These are phyloP conservation scores for Cytidiella melzeri DNA, from an alignment of 768 basidiomycete species.

Conservation along the genomic window DNA sequence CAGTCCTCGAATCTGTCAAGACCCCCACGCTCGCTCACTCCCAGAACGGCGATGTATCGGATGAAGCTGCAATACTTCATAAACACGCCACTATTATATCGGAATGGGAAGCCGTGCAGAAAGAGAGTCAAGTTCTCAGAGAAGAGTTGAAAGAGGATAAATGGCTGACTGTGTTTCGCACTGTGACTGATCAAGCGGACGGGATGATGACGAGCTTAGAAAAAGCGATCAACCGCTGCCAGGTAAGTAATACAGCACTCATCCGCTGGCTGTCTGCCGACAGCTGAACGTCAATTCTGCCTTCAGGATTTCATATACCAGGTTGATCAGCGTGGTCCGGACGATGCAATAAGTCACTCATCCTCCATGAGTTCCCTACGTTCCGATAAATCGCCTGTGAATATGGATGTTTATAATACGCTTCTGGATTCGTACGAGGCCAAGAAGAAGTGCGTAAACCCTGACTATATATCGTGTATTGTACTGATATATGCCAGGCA, in stretches of 20 bases:
- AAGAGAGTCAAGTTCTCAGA: slow-evolving; percentile 72
- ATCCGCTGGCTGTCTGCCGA: not conserved
- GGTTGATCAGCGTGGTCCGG: slow-evolving; percentile 52
- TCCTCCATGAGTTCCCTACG: slow-evolving; percentile 42
- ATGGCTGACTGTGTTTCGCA: slow-evolving; percentile 92
- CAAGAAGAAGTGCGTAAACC: slow-evolving; percentile 70
- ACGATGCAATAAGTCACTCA: slow-evolving; percentile 35
- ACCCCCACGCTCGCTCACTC: slow-evolving; percentile 37
- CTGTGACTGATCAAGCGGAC: slow-evolving; percentile 90
- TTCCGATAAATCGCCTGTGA: slow-evolving; percentile 47
- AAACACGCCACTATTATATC: slow-evolving; percentile 67
- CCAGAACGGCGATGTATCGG: slow-evolving; percentile 23
- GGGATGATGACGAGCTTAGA: slow-evolving; percentile 97
- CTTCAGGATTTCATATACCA: slow-evolving; percentile 80
- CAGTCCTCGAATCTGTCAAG: slow-evolving; percentile 42
- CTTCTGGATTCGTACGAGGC: slow-evolving; percentile 76
- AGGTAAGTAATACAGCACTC: no score
- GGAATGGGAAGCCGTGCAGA: slow-evolving; percentile 81
- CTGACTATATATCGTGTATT: not conserved
- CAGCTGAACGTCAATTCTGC: not conserved
- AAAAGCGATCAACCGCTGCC: slow-evolving; percentile 87
- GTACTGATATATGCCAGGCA: slow-evolving; percentile 47
- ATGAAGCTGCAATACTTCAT: slow-evolving; percentile 49
- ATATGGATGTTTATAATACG: slow-evolving; percentile 56
- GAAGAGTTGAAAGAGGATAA: slow-evolving; percentile 97